Evolutionary conservation across 1,284 basidiomycete genomes (phyloP).

Genomic region (Malassezia globosa): DNA sequence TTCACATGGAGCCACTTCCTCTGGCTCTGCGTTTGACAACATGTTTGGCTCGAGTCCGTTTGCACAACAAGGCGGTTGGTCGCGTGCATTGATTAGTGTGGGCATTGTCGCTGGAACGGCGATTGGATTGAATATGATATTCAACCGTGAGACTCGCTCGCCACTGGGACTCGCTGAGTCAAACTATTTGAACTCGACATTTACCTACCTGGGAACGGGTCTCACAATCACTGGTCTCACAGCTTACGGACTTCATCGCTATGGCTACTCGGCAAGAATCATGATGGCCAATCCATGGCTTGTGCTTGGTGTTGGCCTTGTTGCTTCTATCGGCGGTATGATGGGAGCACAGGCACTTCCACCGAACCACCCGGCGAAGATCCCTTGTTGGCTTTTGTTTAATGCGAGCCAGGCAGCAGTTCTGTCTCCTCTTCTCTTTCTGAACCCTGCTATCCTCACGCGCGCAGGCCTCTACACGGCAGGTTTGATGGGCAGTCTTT

Average conservation of each 20-base stretch:
- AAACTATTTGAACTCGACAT: constrained; percentile 64
- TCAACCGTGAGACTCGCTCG: constrained; percentile 41
- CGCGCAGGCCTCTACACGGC: constrained; percentile 78
- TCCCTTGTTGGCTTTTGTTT: constrained; percentile 54
- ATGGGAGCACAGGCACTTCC: constrained; percentile 42
- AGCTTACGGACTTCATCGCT: constrained; percentile 66
- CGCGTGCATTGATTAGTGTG: constrained; percentile 29
- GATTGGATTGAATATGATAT: constrained; percentile 39
- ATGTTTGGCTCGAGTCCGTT: background rate
- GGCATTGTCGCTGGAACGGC: constrained; percentile 42
- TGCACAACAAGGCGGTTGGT: constrained; percentile 29
- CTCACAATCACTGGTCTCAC: constrained; percentile 63
- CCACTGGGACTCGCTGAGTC: constrained; percentile 26
- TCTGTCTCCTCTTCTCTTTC: constrained; percentile 59
- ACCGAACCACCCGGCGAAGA: constrained; percentile 46
- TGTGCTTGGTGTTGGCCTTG: constrained; percentile 67
- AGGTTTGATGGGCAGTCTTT: constrained; percentile 66
- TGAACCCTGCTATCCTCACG: constrained; percentile 72
- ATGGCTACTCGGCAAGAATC: constrained; percentile 62
- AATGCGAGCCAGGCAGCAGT: constrained; percentile 74
- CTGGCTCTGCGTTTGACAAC: background rate
- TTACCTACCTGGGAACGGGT: constrained; percentile 73
- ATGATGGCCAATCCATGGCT: constrained; percentile 78
- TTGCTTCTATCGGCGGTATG: constrained; percentile 49
- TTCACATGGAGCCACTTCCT: background rate